Evolutionary conservation across 768 basidiomycete genomes (phyloP).

Genomic region (Leccinum pellstonianum): DNA sequence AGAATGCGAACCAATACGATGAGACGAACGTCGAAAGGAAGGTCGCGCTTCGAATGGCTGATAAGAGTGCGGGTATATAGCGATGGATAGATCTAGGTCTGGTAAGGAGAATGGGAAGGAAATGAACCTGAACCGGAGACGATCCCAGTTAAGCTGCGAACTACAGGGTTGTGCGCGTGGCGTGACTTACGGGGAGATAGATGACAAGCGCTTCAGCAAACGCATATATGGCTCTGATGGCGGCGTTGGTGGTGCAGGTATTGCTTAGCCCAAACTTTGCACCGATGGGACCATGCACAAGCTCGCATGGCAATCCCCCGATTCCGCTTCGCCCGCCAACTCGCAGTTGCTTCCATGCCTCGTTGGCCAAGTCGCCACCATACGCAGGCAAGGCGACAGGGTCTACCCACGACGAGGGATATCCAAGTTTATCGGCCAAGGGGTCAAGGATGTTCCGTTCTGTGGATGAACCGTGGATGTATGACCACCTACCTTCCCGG

Average conservation of each 20-base stretch:
- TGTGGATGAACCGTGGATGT: conserved; percentile 42
- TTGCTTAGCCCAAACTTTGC: conserved; percentile 44
- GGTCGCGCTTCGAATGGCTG: conserved; percentile 61
- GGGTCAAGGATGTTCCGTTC: conserved; percentile 42
- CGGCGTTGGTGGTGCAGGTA: conserved; percentile 61
- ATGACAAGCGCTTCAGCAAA: conserved; percentile 64
- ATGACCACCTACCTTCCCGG: conserved; percentile 59
- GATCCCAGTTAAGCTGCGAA: conserved; percentile 10
- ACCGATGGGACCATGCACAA: conserved; percentile 63
- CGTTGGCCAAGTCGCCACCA: conserved; percentile 53
- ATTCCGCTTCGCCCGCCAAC: conserved; percentile 50
- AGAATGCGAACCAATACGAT: conserved; percentile 69
- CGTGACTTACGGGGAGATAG: conserved; percentile 64
- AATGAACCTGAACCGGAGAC: conserved; percentile 52
- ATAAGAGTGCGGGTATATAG: conserved; percentile 41
- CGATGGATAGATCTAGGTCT: conserved; percentile 50
- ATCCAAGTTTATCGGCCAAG: conserved; percentile 56
- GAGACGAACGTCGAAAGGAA: conserved; percentile 75
- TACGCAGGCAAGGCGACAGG: conserved; percentile 57
- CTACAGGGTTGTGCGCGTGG: not conserved
- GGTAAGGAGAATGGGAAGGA: conserved; percentile 63
- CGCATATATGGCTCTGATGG: conserved; percentile 50
- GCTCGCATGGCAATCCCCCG: conserved; percentile 75
- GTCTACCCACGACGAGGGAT: conserved; percentile 63
- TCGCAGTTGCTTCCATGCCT: conserved; percentile 55